Evolutionary conservation across 768 basidiomycete genomes (phyloP), one percentile per base, ranked within the genome.

Genomic region (Boletus pseudopeckii): DNA sequence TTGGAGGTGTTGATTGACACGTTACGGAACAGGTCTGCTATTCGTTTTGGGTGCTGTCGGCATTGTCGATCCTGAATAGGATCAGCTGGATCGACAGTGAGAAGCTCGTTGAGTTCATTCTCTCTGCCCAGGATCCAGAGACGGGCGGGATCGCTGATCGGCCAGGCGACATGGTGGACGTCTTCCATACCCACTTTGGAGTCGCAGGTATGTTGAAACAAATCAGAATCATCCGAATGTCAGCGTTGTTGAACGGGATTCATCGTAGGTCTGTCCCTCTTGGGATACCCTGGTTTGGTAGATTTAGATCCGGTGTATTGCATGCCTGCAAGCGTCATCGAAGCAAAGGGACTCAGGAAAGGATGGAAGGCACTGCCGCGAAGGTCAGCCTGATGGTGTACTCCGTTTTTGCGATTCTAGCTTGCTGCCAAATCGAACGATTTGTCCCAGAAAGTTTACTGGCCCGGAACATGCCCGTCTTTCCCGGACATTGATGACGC

Each of bases 161-260:
- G 41, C 91, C 92, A 1, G 94, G 91, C 0, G 85, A 99, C 68
- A 87, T 94, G 82, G 84, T 84, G 2, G 97, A 99, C 63, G 95
- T 99, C n/a, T 99, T 97, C 71, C 96, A 99, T 64, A 98, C 96
- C 0, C 70, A 79, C 11, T 99, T 99, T 59, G 97, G 97, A 1
- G 74, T 98, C 2, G 92, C 93, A 55, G 94, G 92, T 80, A 32
- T 67, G 70, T 53, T 8, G 1, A 34, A 37, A 48, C 44, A 22
- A 32, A 32, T 18, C 24, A 39, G 14, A 14, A 24, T 5, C n/a
- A 5, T 14, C 37, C 2, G 10, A 10, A 11, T 14, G 24, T 33
- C 13, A 8, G 28, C 6, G 15, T 34, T 10, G 32, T 24, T 57
- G 47, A 58, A 55, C 18, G 20, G 26, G 11, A 24, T 26, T n/a